These are phyloP conservation scores for Mycena alexandri DNA, from an alignment of 768 basidiomycete species.

Conservation along the genomic window DNA sequence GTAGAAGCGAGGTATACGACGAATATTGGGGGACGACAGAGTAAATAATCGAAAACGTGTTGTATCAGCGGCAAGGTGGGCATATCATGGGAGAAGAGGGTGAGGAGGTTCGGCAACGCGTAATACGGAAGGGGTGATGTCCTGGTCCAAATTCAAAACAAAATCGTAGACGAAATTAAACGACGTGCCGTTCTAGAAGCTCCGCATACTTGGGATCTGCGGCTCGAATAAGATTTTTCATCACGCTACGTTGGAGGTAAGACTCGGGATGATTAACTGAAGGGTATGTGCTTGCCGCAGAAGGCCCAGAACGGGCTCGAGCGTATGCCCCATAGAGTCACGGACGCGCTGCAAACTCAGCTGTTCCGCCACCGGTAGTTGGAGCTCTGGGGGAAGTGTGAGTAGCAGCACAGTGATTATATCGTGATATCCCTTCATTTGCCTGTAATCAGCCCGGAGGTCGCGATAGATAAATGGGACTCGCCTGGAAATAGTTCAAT, in stretches of 20 bases:
- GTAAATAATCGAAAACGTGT: constrained; percentile 90
- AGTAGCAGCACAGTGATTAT: constrained; percentile 88
- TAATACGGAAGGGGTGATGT: constrained; percentile 88
- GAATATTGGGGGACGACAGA: constrained; percentile 84
- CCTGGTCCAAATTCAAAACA: constrained; percentile 50
- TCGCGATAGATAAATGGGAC: constrained; percentile 2
- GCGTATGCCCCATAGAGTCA: constrained; percentile 88
- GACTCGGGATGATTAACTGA: neutral
- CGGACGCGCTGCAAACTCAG: constrained; percentile 82
- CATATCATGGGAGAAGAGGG: constrained; percentile 92
- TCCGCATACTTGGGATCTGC: constrained; percentile 78
- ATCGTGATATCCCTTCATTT: constrained; percentile 87
- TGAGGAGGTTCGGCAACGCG: constrained; percentile 90
- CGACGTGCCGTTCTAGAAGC: constrained; percentile 74
- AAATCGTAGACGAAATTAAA: neutral
- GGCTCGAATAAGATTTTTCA: constrained; percentile 78
- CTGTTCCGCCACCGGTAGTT: constrained; percentile 73
- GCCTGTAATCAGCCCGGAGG: neutral
- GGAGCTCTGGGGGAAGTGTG: constrained; percentile 73
- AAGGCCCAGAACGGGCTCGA: constrained; percentile 89
- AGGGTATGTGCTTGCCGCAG: constrained; percentile 62
- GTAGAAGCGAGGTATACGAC: constrained; percentile 87
- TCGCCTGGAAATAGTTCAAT: constrained; percentile 87
- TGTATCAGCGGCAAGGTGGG: constrained; percentile 92
- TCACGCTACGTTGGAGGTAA: constrained; percentile 60